Evolutionary conservation across 805 yeast species (phyloP).

Genomic region (Starmerella apis): DNA sequence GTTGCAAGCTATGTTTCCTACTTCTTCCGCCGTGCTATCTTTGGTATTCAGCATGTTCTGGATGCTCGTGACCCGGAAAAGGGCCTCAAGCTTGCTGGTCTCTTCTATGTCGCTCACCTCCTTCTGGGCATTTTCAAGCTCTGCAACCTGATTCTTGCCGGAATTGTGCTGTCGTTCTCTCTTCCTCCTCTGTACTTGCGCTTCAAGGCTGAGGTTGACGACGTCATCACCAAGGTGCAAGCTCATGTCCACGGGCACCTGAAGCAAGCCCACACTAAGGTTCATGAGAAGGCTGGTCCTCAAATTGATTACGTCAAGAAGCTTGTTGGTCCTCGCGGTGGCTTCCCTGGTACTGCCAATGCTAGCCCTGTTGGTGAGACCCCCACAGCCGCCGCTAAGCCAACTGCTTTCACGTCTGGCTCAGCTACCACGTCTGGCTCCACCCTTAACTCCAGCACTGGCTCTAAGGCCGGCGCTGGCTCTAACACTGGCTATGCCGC

Average conservation of each 20-base stretch:
- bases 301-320: slow-evolving; percentile 30
- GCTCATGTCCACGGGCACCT: slow-evolving; percentile 26
- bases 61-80: slow-evolving; percentile 31
- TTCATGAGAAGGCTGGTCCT: slow-evolving; percentile 31
- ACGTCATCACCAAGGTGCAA: slow-evolving; percentile 27
- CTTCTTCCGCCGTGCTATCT: slow-evolving; percentile 31
- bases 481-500: slow-evolving; percentile 9
- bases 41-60: slow-evolving; percentile 35
- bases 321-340: slow-evolving; percentile 32
- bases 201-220: slow-evolving; percentile 70
- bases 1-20: slow-evolving; percentile 35
- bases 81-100: slow-evolving; percentile 61
- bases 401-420: slow-evolving; percentile 24
- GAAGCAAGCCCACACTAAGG: slow-evolving; percentile 24
- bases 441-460: not conserved
- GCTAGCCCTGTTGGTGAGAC: slow-evolving; percentile 22
- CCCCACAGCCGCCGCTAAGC: slow-evolving; percentile 27
- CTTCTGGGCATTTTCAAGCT: slow-evolving; percentile 67
- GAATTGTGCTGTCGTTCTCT: slow-evolving; percentile 56
- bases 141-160: slow-evolving; percentile 50
- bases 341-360: slow-evolving; percentile 27
- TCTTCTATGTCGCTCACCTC: slow-evolving; percentile 59
- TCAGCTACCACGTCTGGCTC: slow-evolving; percentile 7
- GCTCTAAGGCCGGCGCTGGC: not conserved
- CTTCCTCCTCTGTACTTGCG: slow-evolving; percentile 63